Conservation (phyloP, 345 rosid species). For the Heritiera fomes region DNA sequence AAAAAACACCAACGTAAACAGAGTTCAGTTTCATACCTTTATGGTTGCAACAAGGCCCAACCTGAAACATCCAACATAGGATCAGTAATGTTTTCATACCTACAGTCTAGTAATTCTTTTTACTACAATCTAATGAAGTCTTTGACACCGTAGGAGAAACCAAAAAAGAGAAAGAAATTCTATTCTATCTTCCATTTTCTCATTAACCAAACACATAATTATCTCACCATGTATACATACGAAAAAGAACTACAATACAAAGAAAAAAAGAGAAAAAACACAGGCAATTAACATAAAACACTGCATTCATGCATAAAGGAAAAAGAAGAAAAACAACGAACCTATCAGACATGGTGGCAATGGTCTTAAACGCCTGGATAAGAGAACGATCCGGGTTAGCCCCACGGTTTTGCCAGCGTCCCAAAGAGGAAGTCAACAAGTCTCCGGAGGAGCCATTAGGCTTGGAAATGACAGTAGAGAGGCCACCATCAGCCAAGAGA, state of each 20-base stretch:
- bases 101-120: too few species aligned
- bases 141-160: not conserved
- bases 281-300: too few species aligned
- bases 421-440: conserved; percentile 79
- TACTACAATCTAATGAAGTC: too few species aligned
- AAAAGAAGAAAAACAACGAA: conserved; percentile 26
- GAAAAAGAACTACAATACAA: not conserved
- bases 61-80: conserved; percentile 51
- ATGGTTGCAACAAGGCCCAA: conserved; percentile 96
- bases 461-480: conserved; percentile 93
- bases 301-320: not conserved
- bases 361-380: conserved; percentile 84
- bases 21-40: conserved; percentile 58
- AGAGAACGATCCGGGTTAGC: conserved; percentile 89
- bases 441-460: conserved; percentile 89
- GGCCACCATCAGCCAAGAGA: conserved; percentile 80
- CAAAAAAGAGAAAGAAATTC: not conserved
- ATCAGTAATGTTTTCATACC: conserved; percentile 14
- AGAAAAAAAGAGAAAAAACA: too few species aligned
- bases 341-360: conserved; percentile 95
- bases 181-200: not conserved
- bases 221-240: not conserved
- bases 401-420: conserved; percentile 98
- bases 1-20: not conserved
- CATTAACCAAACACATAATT: not conserved